Evolutionary conservation across 305 asterid species (phyloP).

Genomic region (Solanum aculeatissimum): DNA sequence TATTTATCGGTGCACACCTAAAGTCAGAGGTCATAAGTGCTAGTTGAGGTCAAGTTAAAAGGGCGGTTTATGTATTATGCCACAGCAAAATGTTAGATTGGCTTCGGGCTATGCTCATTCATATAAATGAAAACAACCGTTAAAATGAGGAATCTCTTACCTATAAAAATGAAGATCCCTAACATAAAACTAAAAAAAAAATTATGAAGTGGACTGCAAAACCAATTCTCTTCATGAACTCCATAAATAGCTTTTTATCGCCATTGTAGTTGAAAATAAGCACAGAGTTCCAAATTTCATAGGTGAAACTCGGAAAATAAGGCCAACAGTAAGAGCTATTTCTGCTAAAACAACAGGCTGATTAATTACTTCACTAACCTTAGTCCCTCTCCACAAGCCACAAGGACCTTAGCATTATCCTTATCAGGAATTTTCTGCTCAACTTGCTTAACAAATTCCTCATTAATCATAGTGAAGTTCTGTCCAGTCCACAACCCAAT

Average conservation of each 20-base stretch:
- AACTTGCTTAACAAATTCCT: slow-evolving; percentile 43
- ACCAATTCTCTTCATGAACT: too few species aligned
- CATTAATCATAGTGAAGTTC: slow-evolving; percentile 59
- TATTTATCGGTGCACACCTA: too few species aligned
- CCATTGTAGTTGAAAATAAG: not conserved
- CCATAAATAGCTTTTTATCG: not conserved
- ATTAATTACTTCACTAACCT: slow-evolving; percentile 27
- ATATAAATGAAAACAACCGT: not conserved
- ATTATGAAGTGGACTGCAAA: too few species aligned
- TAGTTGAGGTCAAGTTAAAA: too few species aligned
- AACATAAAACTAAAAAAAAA: too few species aligned
- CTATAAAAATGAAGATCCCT: too few species aligned
- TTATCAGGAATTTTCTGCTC: slow-evolving; percentile 46
- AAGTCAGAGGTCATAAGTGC: too few species aligned
- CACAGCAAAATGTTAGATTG: not conserved
- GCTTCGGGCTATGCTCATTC: not conserved
- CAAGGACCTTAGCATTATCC: slow-evolving; percentile 52
- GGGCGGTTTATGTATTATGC: too few species aligned
- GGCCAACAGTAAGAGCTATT: not conserved
- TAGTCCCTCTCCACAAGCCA: slow-evolving; percentile 89
- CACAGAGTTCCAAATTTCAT: not conserved
- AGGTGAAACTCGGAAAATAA: not conserved
- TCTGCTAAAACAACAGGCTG: not conserved
- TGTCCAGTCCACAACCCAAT: slow-evolving; percentile 95
- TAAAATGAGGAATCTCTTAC: too few species aligned